Evolutionary conservation across 345 rosid genomes (phyloP), one percentile per base, ranked within the genome.

Genomic region (Acer saccharum): DNA sequence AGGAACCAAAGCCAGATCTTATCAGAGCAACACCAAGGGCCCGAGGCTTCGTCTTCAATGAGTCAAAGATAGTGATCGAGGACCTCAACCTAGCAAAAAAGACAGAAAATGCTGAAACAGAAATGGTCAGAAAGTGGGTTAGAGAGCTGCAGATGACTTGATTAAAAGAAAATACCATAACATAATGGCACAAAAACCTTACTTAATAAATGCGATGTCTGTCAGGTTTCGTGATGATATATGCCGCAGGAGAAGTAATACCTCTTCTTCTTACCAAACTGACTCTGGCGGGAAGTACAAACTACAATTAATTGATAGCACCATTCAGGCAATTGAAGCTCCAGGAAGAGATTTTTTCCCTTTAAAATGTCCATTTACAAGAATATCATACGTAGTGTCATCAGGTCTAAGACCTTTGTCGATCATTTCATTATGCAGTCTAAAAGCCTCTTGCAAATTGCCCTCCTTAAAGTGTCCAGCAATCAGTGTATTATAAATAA

Each of bases 341-440:
- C 63, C 60, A 80, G 86, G 57, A 61, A 75, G 78, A 77, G 69
- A 54, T 54, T 73, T 78, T 58, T 66, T 43, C 16, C 46, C 81
- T 69, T 77, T 82, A 20, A 75, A 78, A 71, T 83, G 71, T 72
- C 94, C 90, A 76, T 79, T 86, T 66, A 89, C 81, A 69, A 90
- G 96, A 72, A 95, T 83, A 86, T 89, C 92, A 77, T 85, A 90
- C 17, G 97, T 91, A 65, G 81, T 76, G 62, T 81, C 86, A 80
- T 93, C 92, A 0, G 93, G 97, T 80, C 74, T 74, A 83, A 91
- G 90, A 71, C 96, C 97, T 77, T 81, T 87, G 44, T 95, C 96
- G 74, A 93, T 91, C 99, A 93, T 95, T 86, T 92, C 98, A 41
- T 85, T 79, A 54, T 92, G 98, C 81, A 91, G 83, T 79, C 90